These are phyloP conservation scores for Lasiosphaeris hirsuta DNA, from an alignment of 495 filamentous ascomycete genomes.

Conservation along the genomic window DNA sequence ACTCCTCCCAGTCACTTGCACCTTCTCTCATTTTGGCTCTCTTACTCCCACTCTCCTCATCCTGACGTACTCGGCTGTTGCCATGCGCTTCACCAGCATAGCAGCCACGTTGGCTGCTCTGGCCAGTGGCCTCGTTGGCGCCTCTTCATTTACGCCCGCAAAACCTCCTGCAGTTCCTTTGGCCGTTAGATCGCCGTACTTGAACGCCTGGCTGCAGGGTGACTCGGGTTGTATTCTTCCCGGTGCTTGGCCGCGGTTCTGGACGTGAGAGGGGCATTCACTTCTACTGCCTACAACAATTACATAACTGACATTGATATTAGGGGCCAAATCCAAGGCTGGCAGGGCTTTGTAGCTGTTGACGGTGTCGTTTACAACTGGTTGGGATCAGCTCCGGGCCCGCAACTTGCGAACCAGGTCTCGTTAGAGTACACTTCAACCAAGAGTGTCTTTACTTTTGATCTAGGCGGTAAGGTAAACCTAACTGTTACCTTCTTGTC, in stretches of 20 bases:
- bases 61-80: neutral
- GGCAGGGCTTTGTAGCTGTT: conserved; percentile 64
- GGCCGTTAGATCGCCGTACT: conserved; percentile 25
- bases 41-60: neutral
- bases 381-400: conserved; percentile 60
- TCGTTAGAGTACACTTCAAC: conserved; percentile 79
- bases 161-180: conserved; percentile 9
- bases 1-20: neutral
- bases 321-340: conserved; percentile 72
- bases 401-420: conserved; percentile 38
- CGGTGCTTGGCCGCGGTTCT: conserved; percentile 25
- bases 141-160: neutral
- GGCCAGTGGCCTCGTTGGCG: conserved; percentile 8
- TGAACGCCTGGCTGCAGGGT: conserved; percentile 32
- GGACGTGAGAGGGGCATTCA: conserved; percentile 24
- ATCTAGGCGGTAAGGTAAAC: conserved; percentile 59
- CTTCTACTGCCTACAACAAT: too few species aligned
- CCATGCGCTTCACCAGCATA: neutral
- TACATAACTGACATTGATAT: conserved; percentile 40
- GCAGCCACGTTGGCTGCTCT: neutral
- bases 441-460: conserved; percentile 80
- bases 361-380: conserved; percentile 55
- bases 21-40: neutral
- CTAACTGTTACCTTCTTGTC: conserved; percentile 81
- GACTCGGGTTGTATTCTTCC: conserved; percentile 24